phyloP scores from a whole-genome alignment of 2,329 filamentous ascomycete genomes.

The Epichloe elymi region DNA sequence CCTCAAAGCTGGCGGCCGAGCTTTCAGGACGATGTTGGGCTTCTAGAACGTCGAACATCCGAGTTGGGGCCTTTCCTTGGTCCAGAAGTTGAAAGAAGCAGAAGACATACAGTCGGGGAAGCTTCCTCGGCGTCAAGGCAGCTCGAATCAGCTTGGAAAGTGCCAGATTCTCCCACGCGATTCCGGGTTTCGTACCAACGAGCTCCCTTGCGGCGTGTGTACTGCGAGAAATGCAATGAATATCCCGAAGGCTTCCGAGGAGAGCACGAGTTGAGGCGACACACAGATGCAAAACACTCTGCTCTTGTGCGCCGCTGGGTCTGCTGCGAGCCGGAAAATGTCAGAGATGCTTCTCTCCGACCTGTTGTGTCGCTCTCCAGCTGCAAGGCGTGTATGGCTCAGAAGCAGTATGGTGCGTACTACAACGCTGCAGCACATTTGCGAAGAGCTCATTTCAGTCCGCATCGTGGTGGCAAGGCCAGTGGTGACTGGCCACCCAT shows the following conservation, averaged over 20 bases:
- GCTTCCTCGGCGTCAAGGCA: slow-evolving; percentile 28
- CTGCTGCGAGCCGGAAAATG: slow-evolving; percentile 36
- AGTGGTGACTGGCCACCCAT: slow-evolving; percentile 47
- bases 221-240: slow-evolving; percentile 66
- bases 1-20: slow-evolving; percentile 5
- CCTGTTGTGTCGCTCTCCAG: slow-evolving; percentile 39
- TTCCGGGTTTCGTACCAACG: slow-evolving; percentile 33
- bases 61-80: slow-evolving; percentile 1
- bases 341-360: slow-evolving; percentile 24
- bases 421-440: slow-evolving; percentile 48
- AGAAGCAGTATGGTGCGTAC: slow-evolving; percentile 45
- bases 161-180: slow-evolving; percentile 25
- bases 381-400: slow-evolving; percentile 43
- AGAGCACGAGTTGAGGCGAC: slow-evolving; percentile 70
- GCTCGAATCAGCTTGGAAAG: slow-evolving; percentile 26
- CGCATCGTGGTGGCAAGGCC: slow-evolving; percentile 40
- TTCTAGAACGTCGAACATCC: slow-evolving; percentile 5
- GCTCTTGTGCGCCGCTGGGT: slow-evolving; percentile 42
- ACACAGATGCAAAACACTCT: slow-evolving; percentile 46
- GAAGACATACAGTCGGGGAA: slow-evolving; percentile 34
- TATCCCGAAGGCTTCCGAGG: slow-evolving; percentile 81
- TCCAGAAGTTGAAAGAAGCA: slow-evolving; percentile 9
- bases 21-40: slow-evolving; percentile 8
- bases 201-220: slow-evolving; percentile 55
- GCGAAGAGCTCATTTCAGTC: slow-evolving; percentile 43